Evolutionary conservation across 495 filamentous ascomycete genomes (phyloP), one percentile per base, ranked within the genome.

Genomic region (Lepidopterella palustris): DNA sequence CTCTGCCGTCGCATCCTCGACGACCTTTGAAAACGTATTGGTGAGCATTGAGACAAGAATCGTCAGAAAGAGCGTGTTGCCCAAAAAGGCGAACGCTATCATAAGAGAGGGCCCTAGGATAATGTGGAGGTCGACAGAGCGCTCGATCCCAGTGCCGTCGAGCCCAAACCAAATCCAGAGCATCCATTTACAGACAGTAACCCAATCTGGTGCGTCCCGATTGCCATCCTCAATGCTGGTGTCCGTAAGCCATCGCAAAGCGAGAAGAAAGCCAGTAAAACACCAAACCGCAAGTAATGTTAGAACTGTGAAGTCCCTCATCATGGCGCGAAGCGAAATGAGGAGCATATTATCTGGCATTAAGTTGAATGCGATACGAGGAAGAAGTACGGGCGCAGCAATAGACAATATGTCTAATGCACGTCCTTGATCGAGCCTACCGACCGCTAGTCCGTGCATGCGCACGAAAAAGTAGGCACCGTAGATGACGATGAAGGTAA

Each of bases 151-250:
- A 1, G 84, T 87, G 6, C 86, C 86, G 58, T 89, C 86, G 11
- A 89, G 76, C 0, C 86, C 86, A 60, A 89, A 89, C 86, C 86
- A 89, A 55, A 89, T 86, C 78, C 84, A 89, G 0, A 89, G 77
- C 86, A 89, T 88, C 86, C 86, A 89, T 69, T 87, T 88, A 40
- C 80, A 79, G 56, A 89, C 87, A 0, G 79, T 86, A 20, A 80
- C 69, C 48, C 73, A 45, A 32, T 71, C 61, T 28, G 82, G 80
- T 1, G 53, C 48, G 5, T 55, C 59, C n/a, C 60, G 57, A 23
- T 60, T 61, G 24, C 68, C 69, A 15, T 71, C 71, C n/a, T 68
- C 68, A 3, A 71, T 57, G 59, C 48, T 59, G 45, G 62, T 56
- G 52, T 61, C 57, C 45, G 73, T 68, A 1, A 89, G 81, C 86